Base-by-base conservation (phyloP, 768 basidiomycete species). In the Lentinula boryana region DNA sequence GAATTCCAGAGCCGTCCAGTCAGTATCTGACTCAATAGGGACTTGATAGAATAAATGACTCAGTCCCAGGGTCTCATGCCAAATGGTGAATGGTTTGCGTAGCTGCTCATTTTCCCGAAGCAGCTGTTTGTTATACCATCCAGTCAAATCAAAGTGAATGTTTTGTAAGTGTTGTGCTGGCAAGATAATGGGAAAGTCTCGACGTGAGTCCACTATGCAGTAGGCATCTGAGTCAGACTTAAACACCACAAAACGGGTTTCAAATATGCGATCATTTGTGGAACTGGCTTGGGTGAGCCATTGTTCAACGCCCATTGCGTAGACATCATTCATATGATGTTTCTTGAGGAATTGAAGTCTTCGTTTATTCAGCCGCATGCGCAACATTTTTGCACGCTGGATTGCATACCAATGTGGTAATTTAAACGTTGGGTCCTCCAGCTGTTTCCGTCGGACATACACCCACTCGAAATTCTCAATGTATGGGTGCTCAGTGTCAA, bases 121-220 rank as follows among this genome's bases (percentile, higher is more conserved):
- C 49, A 62, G 13, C 13, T 56, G 52, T n/a, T 48, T 48, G 8
- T 48, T 10, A 31, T 61, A 56, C 60, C 60, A 61, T 18, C 60
- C 38, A 1, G 38, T 50, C 16, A 61, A 31, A 18, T 61, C 60
- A 55, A 61, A 61, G 5, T 18, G 12, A 23, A 4, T 2, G 21
- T 61, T 41, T 18, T 40, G 36, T n/a, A 41, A 36, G 31, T 44
- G 43, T 18, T 21, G 18, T 23, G 15, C 18, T 23, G 5, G 51
- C 12, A n/a, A 46, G 51, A n/a, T 31, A 8, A 23, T 12, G n/a
- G n/a, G n/a, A n/a, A n/a, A n/a, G n/a, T n/a, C n/a, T n/a, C n/a
- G n/a, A n/a, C 31, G 0, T 32, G 21, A 61, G 41, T 49, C 27
- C 16, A 33, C 13, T 27, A 41, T 15, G 23, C 44, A 36, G 13